Conservation (phyloP, 2,329 filamentous ascomycete genomes). For the Verticillium isaacii region DNA sequence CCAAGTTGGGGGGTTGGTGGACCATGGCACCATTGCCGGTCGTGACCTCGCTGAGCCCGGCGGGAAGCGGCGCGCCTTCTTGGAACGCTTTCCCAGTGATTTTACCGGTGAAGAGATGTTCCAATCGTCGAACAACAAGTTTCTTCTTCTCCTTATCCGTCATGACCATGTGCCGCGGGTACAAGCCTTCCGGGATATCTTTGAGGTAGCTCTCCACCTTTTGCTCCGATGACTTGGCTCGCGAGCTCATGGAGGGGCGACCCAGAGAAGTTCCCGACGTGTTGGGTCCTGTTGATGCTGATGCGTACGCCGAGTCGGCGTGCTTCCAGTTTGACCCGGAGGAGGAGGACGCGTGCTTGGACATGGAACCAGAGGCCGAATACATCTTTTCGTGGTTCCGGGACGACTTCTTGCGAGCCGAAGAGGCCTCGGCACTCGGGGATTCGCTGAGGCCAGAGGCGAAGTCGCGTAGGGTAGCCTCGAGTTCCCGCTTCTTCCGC, state of each 20-base stretch:
- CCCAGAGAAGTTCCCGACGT: slow-evolving; percentile 35
- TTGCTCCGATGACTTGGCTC: slow-evolving; percentile 42
- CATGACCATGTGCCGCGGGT: slow-evolving; percentile 58
- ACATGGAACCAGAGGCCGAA: slow-evolving; percentile 36
- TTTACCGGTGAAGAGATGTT: slow-evolving; percentile 79
- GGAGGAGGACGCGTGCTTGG: slow-evolving; percentile 47
- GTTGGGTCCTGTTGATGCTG: slow-evolving; percentile 52
- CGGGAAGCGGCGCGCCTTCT: background rate
- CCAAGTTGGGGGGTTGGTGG: slow-evolving; percentile 30
- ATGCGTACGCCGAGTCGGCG: slow-evolving; percentile 63
- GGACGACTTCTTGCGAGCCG: slow-evolving; percentile 33
- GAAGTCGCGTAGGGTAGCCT: slow-evolving; percentile 68
- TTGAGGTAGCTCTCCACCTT: slow-evolving; percentile 67
- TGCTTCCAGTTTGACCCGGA: slow-evolving; percentile 49
- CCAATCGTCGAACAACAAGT: slow-evolving; percentile 68
- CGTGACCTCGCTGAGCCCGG: slow-evolving; percentile 16
- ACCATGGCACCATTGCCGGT: slow-evolving; percentile 15
- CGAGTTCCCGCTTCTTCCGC: slow-evolving; percentile 71
- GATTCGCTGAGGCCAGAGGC: slow-evolving; percentile 34
- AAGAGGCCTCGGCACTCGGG: slow-evolving; percentile 46
- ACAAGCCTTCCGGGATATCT: slow-evolving; percentile 65
- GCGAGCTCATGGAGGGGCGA: slow-evolving; percentile 28
- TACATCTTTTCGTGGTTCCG: slow-evolving; percentile 34
- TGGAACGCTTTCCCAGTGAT: slow-evolving; percentile 14
- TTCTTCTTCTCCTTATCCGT: slow-evolving; percentile 73